phyloP scores from a whole-genome alignment of 1,139 yeast species.

The Scheffersomyces illinoinensis region DNA sequence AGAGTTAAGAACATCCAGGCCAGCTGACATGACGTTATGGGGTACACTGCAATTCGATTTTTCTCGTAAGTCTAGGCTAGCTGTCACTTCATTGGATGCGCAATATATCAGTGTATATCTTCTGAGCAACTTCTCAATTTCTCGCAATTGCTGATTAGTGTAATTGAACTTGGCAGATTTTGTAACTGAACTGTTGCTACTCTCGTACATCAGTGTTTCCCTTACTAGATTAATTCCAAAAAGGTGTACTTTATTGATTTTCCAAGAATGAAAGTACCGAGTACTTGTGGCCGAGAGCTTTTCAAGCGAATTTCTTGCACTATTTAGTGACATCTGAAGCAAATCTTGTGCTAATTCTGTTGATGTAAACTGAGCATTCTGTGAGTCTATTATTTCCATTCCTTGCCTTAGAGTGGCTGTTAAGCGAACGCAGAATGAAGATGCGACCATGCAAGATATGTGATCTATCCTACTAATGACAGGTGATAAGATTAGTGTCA shows the following conservation, averaged over 20 bases:
- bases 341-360: conserved; percentile 5
- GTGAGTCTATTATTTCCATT: conserved; percentile 3
- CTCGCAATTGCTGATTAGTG: conserved; percentile 5
- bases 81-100: not conserved
- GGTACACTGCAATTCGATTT: not conserved
- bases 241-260: conserved; percentile 11
- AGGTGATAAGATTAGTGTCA: conserved; percentile 11
- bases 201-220: conserved; percentile 3
- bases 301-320: conserved; percentile 5
- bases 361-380: not conserved
- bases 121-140: conserved; percentile 4
- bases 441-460: conserved; percentile 9
- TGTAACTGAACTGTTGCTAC: conserved; percentile 2
- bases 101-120: not conserved
- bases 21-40: conserved; percentile 1
- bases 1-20: conserved; percentile 3
- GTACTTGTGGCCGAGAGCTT: conserved; percentile 8
- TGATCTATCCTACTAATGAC: conserved; percentile 9
- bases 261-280: conserved; percentile 22
- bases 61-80: not conserved
- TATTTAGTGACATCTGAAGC: conserved; percentile 1
- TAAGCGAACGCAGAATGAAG: conserved; percentile 9
- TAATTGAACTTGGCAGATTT: conserved; percentile 3
- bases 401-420: conserved; percentile 4
- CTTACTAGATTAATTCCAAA: conserved; percentile 10